Conservation (phyloP, 176 grass and related monocot genomes). For the Avena atlantica region DNA sequence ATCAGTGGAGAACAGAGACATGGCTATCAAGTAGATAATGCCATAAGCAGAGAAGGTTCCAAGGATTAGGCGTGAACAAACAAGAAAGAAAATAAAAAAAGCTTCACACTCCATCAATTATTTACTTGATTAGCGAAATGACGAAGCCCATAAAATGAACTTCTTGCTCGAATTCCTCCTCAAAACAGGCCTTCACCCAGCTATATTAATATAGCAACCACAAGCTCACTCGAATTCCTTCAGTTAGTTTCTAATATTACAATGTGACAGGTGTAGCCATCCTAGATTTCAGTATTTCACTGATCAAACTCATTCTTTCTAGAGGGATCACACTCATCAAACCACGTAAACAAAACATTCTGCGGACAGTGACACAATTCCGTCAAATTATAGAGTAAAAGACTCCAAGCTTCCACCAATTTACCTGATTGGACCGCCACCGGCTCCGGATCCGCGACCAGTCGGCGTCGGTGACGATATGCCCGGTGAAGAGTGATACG, state of each 20-base stretch:
- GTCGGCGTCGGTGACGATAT: constrained; percentile 82
- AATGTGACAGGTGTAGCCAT: background rate
- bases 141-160: background rate
- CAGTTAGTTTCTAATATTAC: background rate
- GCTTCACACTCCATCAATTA: background rate
- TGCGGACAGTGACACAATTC: background rate
- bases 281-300: background rate
- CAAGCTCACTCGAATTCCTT: no score
- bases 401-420: background rate
- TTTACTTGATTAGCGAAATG: background rate
- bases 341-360: background rate
- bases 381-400: background rate
- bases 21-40: background rate
- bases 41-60: background rate
- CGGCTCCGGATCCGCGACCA: constrained; percentile 74
- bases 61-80: background rate
- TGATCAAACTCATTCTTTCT: background rate
- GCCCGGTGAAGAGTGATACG: constrained; percentile 78
- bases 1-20: background rate
- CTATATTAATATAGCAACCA: no score
- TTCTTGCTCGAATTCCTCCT: background rate
- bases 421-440: constrained; percentile 72
- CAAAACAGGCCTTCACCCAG: no score
- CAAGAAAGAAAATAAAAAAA: background rate
- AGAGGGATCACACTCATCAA: background rate